Evolutionary conservation across 169 alveolate genomes (phyloP).

Genomic region (Plasmodium sp.): DNA sequence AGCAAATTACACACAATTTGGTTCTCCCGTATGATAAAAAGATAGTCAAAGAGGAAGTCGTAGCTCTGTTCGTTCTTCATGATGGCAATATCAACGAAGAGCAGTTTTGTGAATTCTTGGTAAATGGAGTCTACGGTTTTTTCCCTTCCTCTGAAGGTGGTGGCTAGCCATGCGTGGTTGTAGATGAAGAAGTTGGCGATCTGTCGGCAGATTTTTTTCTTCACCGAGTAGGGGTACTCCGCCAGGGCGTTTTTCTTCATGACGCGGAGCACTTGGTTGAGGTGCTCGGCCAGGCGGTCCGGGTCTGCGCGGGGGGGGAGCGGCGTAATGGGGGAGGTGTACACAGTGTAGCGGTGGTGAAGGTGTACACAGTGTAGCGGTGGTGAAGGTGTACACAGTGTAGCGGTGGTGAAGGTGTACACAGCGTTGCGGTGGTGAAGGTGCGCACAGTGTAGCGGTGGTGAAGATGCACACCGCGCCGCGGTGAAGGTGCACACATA

Average conservation of each 20-base stretch:
- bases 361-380: neutral
- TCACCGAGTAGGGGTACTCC: constrained; percentile 13
- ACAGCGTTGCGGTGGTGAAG: neutral
- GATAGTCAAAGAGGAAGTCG: constrained; percentile 1
- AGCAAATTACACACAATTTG: neutral
- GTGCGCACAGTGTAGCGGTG: neutral
- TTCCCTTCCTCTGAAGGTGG: neutral
- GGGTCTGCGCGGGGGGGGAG: constrained; percentile 19
- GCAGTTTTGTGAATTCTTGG: neutral
- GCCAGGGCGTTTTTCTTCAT: constrained; percentile 20
- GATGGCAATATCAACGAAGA: constrained; percentile 53
- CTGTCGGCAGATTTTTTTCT: constrained; percentile 1
- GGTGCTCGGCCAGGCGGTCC: neutral
- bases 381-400: neutral
- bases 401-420: neutral
- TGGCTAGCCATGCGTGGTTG: constrained; percentile 7
- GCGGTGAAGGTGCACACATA: neutral
- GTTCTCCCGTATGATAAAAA: neutral
- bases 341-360: neutral
- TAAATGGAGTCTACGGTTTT: constrained; percentile 11
- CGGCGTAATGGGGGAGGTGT: neutral
- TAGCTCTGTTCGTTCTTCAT: constrained; percentile 16
- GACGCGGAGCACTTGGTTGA: neutral
- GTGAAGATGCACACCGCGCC: neutral
- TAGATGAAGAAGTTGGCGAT: constrained; percentile 34